Base-by-base conservation (phyloP, 805 yeast genomes). In the Candida silvicultrix region DNA sequence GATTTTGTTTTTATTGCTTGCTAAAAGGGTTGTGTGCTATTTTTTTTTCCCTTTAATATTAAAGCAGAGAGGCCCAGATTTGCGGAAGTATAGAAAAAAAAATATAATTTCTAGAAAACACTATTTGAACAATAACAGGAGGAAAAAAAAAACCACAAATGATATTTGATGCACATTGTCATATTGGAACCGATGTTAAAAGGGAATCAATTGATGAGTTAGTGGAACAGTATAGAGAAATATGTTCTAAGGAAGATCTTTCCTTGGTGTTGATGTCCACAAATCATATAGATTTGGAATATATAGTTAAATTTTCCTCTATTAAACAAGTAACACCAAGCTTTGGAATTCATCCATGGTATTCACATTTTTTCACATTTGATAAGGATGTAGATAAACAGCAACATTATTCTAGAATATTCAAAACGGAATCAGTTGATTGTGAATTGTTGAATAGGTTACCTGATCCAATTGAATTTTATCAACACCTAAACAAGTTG, bases 261-360 rank as follows among this genome's bases (percentile, higher is more conserved):
- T 46, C 42, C n/a, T 46, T 54, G 20, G 47, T 52, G 1, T 52
- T 77, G 28, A 78, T 78, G 84, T 69, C 80, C 16, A 73, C 78
- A 2, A 75, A 70, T 48, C 69, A 64, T 35, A 55, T 56, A 29
- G 80, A 74, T 47, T 41, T 57, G 12, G 48, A 57, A 2, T 46
- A 61, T 45, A 64, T 69, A 5, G 22, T 48, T 21, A 40, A 51
- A 21, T 46, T 63, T 20, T 51, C 53, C 3, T 15, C 41, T 4
- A 49, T 74, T 1, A 16, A 39, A 4, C 45, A 43, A 12, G 45
- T 55, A 19, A 59, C 67, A 9, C 77, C 83, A 0, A 75, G 77
- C 36, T 76, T 78, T 57, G 96, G 98, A 0, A 68, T 89, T 1
- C 99, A 92, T 63, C 99, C 99, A 0, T 92, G 98, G 98, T 90